phyloP scores from a whole-genome alignment of 2,329 filamentous ascomycete genomes.

The Calonectria pseudoturangicola region DNA sequence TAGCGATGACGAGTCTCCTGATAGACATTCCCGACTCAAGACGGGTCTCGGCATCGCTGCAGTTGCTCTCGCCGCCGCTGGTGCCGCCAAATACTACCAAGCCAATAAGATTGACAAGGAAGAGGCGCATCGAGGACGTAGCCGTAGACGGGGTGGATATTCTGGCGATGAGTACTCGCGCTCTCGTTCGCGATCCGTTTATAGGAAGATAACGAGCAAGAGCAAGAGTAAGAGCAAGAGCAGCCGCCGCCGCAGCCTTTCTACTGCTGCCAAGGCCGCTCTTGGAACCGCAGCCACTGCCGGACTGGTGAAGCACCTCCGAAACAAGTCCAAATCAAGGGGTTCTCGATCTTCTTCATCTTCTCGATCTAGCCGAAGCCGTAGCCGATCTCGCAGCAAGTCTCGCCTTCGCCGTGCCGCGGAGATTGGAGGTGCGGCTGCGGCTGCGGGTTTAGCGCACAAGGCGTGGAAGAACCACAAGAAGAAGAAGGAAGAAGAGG shows the following conservation, averaged over 20 bases:
- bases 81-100: conserved; percentile 79
- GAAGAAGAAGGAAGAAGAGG: conserved; percentile 72
- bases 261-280: conserved; percentile 73
- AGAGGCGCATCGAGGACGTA: conserved; percentile 74
- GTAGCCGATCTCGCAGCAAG: conserved; percentile 61
- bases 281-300: conserved; percentile 75
- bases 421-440: conserved; percentile 76
- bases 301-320: conserved; percentile 75
- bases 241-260: conserved; percentile 68
- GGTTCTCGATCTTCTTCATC: conserved; percentile 33
- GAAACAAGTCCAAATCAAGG: conserved; percentile 69
- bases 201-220: conserved; percentile 19
- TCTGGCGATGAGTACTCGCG: conserved; percentile 65
- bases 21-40: conserved; percentile 71
- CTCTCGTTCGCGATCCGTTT: conserved; percentile 64
- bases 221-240: conserved; percentile 49
- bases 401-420: conserved; percentile 72
- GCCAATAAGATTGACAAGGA: conserved; percentile 77
- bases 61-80: conserved; percentile 77
- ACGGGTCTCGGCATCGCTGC: conserved; percentile 78
- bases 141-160: conserved; percentile 66
- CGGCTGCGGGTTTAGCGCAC: conserved; percentile 76
- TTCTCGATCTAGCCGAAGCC: conserved; percentile 46
- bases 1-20: conserved; percentile 62
- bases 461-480: conserved; percentile 77